These are phyloP conservation scores for Xylariaceae sp. DNA, from an alignment of 2,329 filamentous ascomycete genomes.

Conservation along the genomic window DNA sequence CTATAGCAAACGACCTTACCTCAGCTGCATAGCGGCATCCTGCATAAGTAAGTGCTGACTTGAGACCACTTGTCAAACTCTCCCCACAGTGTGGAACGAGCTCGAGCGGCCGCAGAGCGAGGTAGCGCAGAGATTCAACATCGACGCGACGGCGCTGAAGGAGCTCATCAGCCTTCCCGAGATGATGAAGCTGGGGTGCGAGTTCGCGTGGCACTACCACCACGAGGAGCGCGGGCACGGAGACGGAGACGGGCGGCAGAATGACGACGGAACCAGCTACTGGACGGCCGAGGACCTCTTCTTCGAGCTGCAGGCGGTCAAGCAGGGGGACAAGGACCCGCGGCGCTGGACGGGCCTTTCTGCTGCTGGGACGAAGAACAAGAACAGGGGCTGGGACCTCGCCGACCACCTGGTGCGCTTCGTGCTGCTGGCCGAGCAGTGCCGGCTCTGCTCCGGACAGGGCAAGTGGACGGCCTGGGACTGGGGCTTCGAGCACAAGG, in stretches of 20 bases:
- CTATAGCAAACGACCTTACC: too few species aligned
- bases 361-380: conserved; percentile 12
- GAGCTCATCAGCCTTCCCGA: conserved; percentile 23
- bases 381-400: conserved; percentile 22
- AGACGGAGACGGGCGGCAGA: conserved; percentile 17
- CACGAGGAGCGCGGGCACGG: conserved; percentile 8
- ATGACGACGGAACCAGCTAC: too few species aligned
- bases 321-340: conserved; percentile 21
- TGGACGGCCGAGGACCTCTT: conserved; percentile 26
- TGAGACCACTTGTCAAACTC: too few species aligned
- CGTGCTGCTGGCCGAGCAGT: conserved; percentile 23
- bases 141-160: conserved; percentile 23
- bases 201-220: conserved; percentile 21
- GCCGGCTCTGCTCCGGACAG: conserved; percentile 17
- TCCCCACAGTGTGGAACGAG: conserved; percentile 18
- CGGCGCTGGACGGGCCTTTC: conserved; percentile 19
- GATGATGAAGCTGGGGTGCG: conserved; percentile 23
- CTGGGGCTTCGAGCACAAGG: conserved; percentile 15
- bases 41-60: too few species aligned
- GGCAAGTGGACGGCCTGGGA: conserved; percentile 21
- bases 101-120: conserved; percentile 18
- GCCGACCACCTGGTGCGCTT: conserved; percentile 25
- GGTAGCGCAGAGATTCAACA: conserved; percentile 18
- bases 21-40: too few species aligned
- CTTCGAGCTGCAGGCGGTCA: conserved; percentile 26